phyloP scores from a whole-genome alignment of 2,329 filamentous ascomycete species.

The Ophiobolus disseminans region DNA sequence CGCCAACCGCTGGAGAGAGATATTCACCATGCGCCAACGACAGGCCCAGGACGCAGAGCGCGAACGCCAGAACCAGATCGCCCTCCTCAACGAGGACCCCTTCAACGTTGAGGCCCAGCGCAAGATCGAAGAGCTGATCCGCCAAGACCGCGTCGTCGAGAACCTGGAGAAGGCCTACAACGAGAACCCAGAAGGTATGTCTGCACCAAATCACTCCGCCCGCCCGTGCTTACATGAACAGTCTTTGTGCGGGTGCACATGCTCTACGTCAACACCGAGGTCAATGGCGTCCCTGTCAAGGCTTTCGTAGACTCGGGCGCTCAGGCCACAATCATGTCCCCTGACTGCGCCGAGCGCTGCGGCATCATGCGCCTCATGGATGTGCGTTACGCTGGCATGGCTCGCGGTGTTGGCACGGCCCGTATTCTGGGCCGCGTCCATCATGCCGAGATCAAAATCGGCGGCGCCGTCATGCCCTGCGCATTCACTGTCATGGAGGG shows the following conservation, averaged over 20 bases:
- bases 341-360: conserved; percentile 85
- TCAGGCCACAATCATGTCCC: conserved; percentile 99
- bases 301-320: conserved; percentile 97
- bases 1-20: conserved; percentile 75
- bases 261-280: conserved; percentile 94
- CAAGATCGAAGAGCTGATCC: conserved; percentile 96
- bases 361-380: conserved; percentile 97
- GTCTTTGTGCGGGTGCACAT: conserved; percentile 95
- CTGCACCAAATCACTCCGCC: background rate
- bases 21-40: conserved; percentile 71
- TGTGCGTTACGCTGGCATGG: conserved; percentile 87
- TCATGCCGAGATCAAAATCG: conserved; percentile 93
- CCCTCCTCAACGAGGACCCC: conserved; percentile 86
- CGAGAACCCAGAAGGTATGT: conserved; percentile 91
- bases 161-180: conserved; percentile 97
- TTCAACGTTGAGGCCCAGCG: conserved; percentile 92
- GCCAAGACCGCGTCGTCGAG: conserved; percentile 91
- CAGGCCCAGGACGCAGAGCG: conserved; percentile 75
- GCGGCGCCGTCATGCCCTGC: conserved; percentile 83
- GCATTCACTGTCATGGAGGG: conserved; percentile 99
- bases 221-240: conserved; percentile 50
- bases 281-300: conserved; percentile 91
- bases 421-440: conserved; percentile 95
- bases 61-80: conserved; percentile 82
- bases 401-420: conserved; percentile 91